These are phyloP conservation scores for Murraya paniculata DNA, from an alignment of 345 rosid species.

Conservation along the genomic window DNA sequence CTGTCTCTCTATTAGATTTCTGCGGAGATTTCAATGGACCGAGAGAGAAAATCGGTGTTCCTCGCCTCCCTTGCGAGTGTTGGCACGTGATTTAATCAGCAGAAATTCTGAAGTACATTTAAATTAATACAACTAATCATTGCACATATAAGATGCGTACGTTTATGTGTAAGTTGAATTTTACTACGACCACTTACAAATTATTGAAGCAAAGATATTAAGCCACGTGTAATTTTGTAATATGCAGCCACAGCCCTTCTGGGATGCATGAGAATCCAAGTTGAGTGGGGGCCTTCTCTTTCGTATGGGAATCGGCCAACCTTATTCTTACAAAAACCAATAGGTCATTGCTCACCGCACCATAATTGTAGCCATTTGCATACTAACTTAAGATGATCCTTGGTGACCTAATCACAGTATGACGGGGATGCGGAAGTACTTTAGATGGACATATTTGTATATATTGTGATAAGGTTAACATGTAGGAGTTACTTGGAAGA, in stretches of 20 bases:
- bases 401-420: too few relatives aligned
- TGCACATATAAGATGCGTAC: too few relatives aligned
- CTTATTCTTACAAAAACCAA: not conserved
- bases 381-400: not conserved
- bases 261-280: not conserved
- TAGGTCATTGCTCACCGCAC: constrained; percentile 24
- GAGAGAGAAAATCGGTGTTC: not conserved
- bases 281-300: not conserved
- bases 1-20: not conserved
- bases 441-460: not conserved
- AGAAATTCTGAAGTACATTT: not conserved
- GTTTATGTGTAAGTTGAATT: too few relatives aligned
- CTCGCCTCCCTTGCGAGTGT: not conserved
- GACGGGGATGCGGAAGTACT: not conserved
- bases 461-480: too few relatives aligned
- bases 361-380: not conserved
- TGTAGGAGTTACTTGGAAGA: too few relatives aligned
- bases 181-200: not conserved
- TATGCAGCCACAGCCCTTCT: not conserved
- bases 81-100: not conserved
- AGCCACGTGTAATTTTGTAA: not conserved
- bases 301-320: not conserved
- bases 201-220: not conserved
- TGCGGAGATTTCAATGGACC: not conserved
- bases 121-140: too few relatives aligned